Conservation (phyloP, 1,139 yeast species). For the Yamadazyma triangularis region DNA sequence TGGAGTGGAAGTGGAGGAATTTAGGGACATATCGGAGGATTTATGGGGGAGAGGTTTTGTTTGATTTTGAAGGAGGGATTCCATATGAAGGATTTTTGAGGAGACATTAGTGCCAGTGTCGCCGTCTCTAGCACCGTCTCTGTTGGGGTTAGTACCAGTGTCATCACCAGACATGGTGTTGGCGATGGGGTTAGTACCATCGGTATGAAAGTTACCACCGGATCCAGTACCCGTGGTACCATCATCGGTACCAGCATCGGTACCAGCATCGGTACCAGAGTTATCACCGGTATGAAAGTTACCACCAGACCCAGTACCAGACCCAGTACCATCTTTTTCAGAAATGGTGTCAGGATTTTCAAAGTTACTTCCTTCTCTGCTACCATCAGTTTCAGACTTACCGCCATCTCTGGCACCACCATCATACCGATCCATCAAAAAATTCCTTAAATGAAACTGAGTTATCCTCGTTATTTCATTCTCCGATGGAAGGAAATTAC, state of each 20-base stretch:
- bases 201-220: constrained; percentile 5
- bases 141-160: neutral
- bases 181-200: neutral
- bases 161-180: neutral
- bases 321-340: constrained; percentile 1
- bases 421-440: constrained; percentile 52
- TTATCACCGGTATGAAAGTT: constrained; percentile 12
- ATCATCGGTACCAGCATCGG: constrained; percentile 20
- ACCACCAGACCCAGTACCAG: constrained; percentile 1
- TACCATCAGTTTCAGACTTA: constrained; percentile 11
- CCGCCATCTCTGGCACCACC: constrained; percentile 12
- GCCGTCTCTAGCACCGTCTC: too few species aligned
- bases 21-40: neutral
- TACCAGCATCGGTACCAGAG: constrained; percentile 18
- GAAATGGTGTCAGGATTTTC: constrained; percentile 5
- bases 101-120: too few species aligned
- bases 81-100: too few species aligned
- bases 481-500: constrained; percentile 79
- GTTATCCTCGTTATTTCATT: constrained; percentile 90
- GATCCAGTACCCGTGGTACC: constrained; percentile 14
- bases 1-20: neutral
- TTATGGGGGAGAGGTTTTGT: constrained; percentile 1
- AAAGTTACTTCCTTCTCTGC: constrained; percentile 12
- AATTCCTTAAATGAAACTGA: constrained; percentile 76
- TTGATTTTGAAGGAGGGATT: too few species aligned